Conservation (phyloP, 2,329 filamentous ascomycete genomes). For the Verticillium zaregamsianum region DNA sequence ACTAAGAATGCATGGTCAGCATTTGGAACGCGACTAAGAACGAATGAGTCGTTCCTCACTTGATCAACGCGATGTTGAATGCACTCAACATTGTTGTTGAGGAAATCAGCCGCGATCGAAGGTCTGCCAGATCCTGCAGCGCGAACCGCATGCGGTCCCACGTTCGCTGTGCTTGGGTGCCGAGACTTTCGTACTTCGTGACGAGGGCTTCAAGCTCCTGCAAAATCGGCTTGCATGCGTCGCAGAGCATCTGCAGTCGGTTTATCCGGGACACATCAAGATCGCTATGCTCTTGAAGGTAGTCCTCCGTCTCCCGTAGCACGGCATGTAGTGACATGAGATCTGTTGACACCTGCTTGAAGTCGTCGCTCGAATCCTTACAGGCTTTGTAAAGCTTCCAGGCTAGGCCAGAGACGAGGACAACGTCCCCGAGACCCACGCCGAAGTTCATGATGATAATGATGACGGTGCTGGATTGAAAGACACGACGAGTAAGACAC, state of each 20-base stretch:
- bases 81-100: background rate
- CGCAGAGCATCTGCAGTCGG: background rate
- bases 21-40: background rate
- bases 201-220: background rate
- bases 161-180: background rate
- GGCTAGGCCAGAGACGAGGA: background rate
- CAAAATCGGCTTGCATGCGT: background rate
- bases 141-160: background rate
- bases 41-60: background rate
- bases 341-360: background rate
- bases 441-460: background rate
- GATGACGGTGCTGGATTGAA: background rate
- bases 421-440: background rate
- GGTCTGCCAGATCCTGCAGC: background rate
- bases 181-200: background rate
- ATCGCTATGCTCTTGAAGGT: background rate
- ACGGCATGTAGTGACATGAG: background rate
- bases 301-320: background rate
- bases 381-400: background rate
- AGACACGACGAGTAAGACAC: background rate
- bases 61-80: background rate
- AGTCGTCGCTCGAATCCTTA: background rate
- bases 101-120: background rate
- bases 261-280: background rate
- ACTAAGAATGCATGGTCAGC: background rate